Conservation (phyloP, 2,329 filamentous ascomycete species). For the Trichoderma sp. region DNA sequence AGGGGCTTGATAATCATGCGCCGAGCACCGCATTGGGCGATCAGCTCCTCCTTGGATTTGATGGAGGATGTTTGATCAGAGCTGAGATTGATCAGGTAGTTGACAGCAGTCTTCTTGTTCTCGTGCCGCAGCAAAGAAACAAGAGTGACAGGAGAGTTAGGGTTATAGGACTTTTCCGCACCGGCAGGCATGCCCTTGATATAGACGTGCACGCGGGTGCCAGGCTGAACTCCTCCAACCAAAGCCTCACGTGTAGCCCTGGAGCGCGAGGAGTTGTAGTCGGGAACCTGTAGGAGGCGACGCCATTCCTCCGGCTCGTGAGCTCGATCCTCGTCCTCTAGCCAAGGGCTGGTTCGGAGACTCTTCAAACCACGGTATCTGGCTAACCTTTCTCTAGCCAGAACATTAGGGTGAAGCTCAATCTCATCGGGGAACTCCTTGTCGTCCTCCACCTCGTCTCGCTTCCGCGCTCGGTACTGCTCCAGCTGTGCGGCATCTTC, state of each 20-base stretch:
- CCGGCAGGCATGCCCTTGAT: conserved; percentile 52
- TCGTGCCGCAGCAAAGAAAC: conserved; percentile 92
- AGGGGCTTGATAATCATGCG: conserved; percentile 85
- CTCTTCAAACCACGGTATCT: conserved; percentile 92
- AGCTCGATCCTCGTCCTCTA: conserved; percentile 79
- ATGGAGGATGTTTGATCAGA: conserved; percentile 72
- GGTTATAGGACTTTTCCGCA: conserved; percentile 46
- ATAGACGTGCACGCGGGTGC: conserved; percentile 78
- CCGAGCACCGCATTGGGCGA: conserved; percentile 86
- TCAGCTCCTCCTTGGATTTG: conserved; percentile 87
- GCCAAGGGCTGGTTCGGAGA: conserved; percentile 81
- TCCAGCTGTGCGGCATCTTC: conserved; percentile 72
- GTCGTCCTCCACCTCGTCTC: conserved; percentile 81
- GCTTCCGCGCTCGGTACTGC: conserved; percentile 74
- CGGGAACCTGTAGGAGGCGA: conserved; percentile 77
- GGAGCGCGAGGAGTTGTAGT: conserved; percentile 82
- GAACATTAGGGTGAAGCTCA: conserved; percentile 82
- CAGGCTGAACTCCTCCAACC: conserved; percentile 80
- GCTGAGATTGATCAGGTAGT: conserved; percentile 83
- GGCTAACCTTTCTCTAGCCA: conserved; percentile 79
- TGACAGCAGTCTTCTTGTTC: conserved; percentile 86
- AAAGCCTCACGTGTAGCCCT: conserved; percentile 76
- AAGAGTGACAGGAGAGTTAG: conserved; percentile 60
- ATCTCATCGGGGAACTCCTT: conserved; percentile 97
- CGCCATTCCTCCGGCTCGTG: conserved; percentile 90